Conservation (phyloP, 2,329 filamentous ascomycete genomes). For the Camptophora hylomeconis region DNA sequence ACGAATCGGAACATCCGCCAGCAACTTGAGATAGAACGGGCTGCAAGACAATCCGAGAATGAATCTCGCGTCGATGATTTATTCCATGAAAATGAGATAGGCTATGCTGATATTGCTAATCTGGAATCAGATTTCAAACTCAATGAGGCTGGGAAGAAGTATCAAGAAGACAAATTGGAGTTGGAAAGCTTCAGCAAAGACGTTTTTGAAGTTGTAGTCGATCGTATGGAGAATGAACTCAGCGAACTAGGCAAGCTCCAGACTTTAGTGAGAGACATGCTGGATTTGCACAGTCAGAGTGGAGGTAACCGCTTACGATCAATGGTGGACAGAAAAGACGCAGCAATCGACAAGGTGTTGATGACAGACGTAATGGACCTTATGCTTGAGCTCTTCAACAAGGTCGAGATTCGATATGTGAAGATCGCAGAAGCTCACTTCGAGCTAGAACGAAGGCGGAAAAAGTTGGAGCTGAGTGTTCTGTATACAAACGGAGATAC, state of each 20-base stretch:
- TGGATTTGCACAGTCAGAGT: slow-evolving; percentile 27
- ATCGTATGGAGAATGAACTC: slow-evolving; percentile 37
- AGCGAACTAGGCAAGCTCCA: slow-evolving; percentile 35
- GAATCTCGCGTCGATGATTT: slow-evolving; percentile 40
- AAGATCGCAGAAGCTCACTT: slow-evolving; percentile 36
- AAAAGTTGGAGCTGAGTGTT: slow-evolving; percentile 40
- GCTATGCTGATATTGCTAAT: slow-evolving; percentile 42
- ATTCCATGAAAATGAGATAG: slow-evolving; percentile 44
- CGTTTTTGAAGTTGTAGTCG: slow-evolving; percentile 39
- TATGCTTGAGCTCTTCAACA: slow-evolving; percentile 33
- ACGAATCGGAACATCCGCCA: slow-evolving; percentile 30
- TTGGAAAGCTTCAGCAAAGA: slow-evolving; percentile 36
- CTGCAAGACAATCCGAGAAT: slow-evolving; percentile 37
- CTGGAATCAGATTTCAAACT: slow-evolving; percentile 44
- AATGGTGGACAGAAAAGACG: slow-evolving; percentile 17
- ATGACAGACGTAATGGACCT: slow-evolving; percentile 31
- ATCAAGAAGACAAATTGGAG: slow-evolving; percentile 40
- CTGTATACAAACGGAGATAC: slow-evolving; percentile 33
- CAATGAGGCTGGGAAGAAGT: slow-evolving; percentile 36
- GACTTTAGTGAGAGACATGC: slow-evolving; percentile 28
- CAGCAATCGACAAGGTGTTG: slow-evolving; percentile 19
- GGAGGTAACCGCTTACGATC: slow-evolving; percentile 13
- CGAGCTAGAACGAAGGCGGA: slow-evolving; percentile 41
- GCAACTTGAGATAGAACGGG: slow-evolving; percentile 35
- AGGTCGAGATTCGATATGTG: slow-evolving; percentile 37